phyloP scores from a whole-genome alignment of 805 yeast genomes.

The Candida pseudofarinosa region DNA sequence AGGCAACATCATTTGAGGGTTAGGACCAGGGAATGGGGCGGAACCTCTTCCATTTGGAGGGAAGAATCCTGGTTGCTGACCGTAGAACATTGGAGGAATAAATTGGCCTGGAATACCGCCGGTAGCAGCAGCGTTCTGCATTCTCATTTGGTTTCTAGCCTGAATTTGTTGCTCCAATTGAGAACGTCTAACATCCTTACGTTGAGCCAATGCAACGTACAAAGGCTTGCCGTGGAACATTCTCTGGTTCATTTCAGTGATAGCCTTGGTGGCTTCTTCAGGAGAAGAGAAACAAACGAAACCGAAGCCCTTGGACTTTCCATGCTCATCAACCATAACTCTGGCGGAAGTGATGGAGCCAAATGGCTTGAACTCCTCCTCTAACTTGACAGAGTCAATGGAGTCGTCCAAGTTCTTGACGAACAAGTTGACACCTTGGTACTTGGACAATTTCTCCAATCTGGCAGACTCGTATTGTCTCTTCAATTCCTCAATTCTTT shows the following conservation, averaged over 20 bases:
- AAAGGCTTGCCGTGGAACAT: constrained; percentile 93
- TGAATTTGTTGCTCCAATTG: constrained; percentile 97
- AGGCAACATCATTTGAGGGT: constrained; percentile 74
- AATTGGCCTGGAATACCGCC: constrained; percentile 85
- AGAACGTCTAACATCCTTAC: constrained; percentile 95
- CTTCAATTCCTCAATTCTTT: constrained; percentile 93
- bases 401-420: constrained; percentile 94
- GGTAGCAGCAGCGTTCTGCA: constrained; percentile 93
- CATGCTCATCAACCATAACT: constrained; percentile 92
- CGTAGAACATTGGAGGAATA: constrained; percentile 82
- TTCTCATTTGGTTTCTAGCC: constrained; percentile 97
- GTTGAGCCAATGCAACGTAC: constrained; percentile 98
- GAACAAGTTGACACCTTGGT: constrained; percentile 96
- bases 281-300: constrained; percentile 97
- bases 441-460: constrained; percentile 86
- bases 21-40: constrained; percentile 71
- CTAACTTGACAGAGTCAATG: constrained; percentile 85
- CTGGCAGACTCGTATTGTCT: constrained; percentile 90
- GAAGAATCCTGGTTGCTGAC: constrained; percentile 79
- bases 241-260: constrained; percentile 96
- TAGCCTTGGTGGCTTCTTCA: constrained; percentile 98
- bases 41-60: constrained; percentile 81
- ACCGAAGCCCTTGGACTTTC: constrained; percentile 97
- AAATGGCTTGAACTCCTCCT: constrained; percentile 87
- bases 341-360: constrained; percentile 95